Evolutionary conservation across 768 basidiomycete genomes (phyloP).

Genomic region (Tricholoma sp.): DNA sequence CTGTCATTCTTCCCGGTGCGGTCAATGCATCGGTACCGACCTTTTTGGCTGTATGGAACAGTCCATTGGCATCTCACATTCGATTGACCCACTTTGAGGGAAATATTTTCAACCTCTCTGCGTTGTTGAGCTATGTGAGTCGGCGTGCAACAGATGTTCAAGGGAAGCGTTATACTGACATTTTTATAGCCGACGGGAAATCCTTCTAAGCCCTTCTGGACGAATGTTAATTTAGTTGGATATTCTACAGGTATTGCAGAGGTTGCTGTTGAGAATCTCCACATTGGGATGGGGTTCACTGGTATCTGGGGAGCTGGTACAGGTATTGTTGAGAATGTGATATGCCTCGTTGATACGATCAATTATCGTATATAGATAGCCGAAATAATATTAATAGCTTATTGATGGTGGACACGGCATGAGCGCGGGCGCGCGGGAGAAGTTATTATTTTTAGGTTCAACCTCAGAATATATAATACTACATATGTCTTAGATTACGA

Average conservation of each 20-base stretch:
- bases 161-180: background rate
- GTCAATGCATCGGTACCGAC: too few species aligned
- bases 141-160: background rate
- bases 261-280: slow-evolving; percentile 7
- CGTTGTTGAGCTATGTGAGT: slow-evolving; percentile 15
- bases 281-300: slow-evolving; percentile 13
- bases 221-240: background rate
- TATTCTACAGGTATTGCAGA: slow-evolving; percentile 13
- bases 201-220: slow-evolving; percentile 18
- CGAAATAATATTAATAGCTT: too few species aligned
- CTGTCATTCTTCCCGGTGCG: too few species aligned
- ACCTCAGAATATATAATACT: too few species aligned
- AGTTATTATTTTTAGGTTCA: too few species aligned
- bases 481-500: too few species aligned
- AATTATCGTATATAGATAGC: too few species aligned
- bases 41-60: too few species aligned
- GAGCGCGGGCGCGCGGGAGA: too few species aligned
- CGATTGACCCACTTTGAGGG: slow-evolving; percentile 20
- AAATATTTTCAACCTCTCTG: slow-evolving; percentile 17
- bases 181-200: slow-evolving; percentile 15
- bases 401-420: too few species aligned
- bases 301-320: slow-evolving; percentile 20
- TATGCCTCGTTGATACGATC: too few species aligned
- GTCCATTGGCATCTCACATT: slow-evolving; percentile 15
- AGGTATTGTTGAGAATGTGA: too few species aligned